Evolutionary conservation across 2,329 filamentous ascomycete genomes (phyloP).

Genomic region (Polychaeton citri): DNA sequence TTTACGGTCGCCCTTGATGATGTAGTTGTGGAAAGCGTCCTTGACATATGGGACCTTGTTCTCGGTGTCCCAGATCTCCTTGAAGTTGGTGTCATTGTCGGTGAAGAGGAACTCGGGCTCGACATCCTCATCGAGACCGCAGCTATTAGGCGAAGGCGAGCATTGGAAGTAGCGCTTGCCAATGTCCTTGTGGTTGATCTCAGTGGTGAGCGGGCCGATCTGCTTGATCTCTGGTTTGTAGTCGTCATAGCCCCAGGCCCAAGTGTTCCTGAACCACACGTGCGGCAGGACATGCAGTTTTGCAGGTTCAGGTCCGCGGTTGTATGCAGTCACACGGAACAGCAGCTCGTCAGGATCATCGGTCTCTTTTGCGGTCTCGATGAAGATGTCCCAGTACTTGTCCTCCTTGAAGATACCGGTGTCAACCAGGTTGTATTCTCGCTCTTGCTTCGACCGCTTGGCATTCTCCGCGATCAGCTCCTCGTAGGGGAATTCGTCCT

Average conservation of each 20-base stretch:
- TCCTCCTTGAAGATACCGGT: constrained; percentile 80
- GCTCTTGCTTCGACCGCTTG: constrained; percentile 58
- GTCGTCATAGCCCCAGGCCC: constrained; percentile 82
- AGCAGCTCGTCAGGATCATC: constrained; percentile 82
- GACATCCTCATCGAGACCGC: constrained; percentile 66
- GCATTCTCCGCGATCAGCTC: constrained; percentile 77
- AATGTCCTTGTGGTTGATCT: constrained; percentile 66
- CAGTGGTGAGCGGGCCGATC: constrained; percentile 52
- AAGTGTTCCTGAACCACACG: constrained; percentile 94
- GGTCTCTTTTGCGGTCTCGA: constrained; percentile 90
- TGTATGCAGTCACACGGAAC: constrained; percentile 93
- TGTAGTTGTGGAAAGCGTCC: constrained; percentile 82
- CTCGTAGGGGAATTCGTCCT: constrained; percentile 82
- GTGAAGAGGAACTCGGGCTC: constrained; percentile 80
- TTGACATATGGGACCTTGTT: constrained; percentile 82
- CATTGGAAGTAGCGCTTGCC: constrained; percentile 74
- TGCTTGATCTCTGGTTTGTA: constrained; percentile 69
- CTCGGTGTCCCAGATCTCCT: constrained; percentile 59
- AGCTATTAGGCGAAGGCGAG: constrained; percentile 80
- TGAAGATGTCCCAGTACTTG: constrained; percentile 92
- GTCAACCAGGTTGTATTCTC: constrained; percentile 84
- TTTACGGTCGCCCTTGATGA: constrained; percentile 67
- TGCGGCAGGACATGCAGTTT: constrained; percentile 90
- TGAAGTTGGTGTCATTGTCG: constrained; percentile 86
- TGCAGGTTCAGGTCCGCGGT: constrained; percentile 78